Evolutionary conservation across 371 early-diverging fungal genomes (phyloP), one percentile per base, ranked within the genome.

Genomic region (Lichtheimia ramosa): DNA sequence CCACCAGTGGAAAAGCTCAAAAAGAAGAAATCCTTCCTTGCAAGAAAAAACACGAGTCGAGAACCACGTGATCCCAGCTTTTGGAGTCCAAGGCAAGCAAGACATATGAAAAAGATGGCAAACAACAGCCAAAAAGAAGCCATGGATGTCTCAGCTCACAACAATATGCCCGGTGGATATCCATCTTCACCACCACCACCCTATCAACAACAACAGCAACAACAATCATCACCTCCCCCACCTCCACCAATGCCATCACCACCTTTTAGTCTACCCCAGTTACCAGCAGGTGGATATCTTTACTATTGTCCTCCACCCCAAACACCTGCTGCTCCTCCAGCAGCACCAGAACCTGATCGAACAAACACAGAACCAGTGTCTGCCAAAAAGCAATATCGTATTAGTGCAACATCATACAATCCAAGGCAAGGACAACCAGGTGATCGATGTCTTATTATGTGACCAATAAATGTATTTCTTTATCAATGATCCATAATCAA

Each of bases 21-120:
- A 55, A 55, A 55, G 56, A 55, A 55, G 14, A 55, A 55, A 55
- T 55, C 56, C 8, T 55, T 55, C 16, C 20, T 41, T 8, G 21
- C 41, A 23, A 18, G 39, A 13, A 25, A n/a, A 8, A 43, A 41
- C 5, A 43, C 41, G 8, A 10, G 18, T 3, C 15, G 40, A 14
- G 24, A 14, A 43, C 56, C 56, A 21, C 41, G 21, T 13, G n/a
- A 21, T 8, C 56, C 56, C 16, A 55, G 46, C 42, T 55, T 55
- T 20, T 55, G 56, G 56, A 55, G 56, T 43, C 56, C 56, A 23
- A 23, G 56, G 2, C 41, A 43, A 25, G 42, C 56, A 2, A 55
- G 43, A 23, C 43, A 55, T 6, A 24, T 40, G 18, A 20, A 23
- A 21, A 41, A 54, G n/a, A 16, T 12, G 14, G n/a, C 13, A 27